Percentiles rank a stretch among this genome's conserved stretches.
These are phyloP conservation scores for Cyclocybe cylindracea DNA, from an alignment of 768 basidiomycete genomes.

Conservation along the genomic window DNA sequence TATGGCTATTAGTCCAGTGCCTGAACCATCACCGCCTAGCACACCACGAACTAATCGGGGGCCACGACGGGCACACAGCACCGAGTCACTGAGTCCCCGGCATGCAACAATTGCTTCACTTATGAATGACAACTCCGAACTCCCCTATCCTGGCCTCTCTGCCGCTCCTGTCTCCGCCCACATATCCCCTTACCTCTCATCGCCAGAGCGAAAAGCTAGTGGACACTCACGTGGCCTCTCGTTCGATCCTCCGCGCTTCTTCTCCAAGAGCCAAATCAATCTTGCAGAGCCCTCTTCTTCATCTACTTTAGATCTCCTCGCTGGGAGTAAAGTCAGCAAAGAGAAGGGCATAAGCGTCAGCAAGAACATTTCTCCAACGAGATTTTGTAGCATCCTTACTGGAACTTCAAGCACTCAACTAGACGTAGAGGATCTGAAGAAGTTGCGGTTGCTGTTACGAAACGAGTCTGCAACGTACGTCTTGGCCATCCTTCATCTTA, in stretches of 20 bases:
- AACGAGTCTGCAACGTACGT: constrained; percentile 88
- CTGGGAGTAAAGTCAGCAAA: constrained; percentile 45
- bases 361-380: constrained; percentile 62
- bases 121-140: constrained; percentile 38
- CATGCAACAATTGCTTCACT: constrained; percentile 36
- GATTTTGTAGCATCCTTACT: constrained; percentile 67
- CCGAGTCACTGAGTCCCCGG: constrained; percentile 64
- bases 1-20: constrained; percentile 44
- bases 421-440: constrained; percentile 87
- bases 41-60: constrained; percentile 47
- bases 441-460: constrained; percentile 79
- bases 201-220: constrained; percentile 41
- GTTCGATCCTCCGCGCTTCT: constrained; percentile 51
- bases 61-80: constrained; percentile 72
- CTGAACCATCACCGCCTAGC: constrained; percentile 34
- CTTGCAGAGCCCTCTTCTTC: constrained; percentile 33
- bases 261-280: constrained; percentile 56
- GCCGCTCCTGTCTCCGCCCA: constrained; percentile 40
- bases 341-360: constrained; percentile 27
- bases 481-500: neutral
- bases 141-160: constrained; percentile 35
- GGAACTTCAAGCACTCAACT: constrained; percentile 72
- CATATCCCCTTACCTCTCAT: constrained; percentile 38
- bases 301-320: constrained; percentile 44
- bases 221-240: constrained; percentile 63